Conservation (phyloP, 768 basidiomycete genomes). For the Boletus barrowsii region DNA sequence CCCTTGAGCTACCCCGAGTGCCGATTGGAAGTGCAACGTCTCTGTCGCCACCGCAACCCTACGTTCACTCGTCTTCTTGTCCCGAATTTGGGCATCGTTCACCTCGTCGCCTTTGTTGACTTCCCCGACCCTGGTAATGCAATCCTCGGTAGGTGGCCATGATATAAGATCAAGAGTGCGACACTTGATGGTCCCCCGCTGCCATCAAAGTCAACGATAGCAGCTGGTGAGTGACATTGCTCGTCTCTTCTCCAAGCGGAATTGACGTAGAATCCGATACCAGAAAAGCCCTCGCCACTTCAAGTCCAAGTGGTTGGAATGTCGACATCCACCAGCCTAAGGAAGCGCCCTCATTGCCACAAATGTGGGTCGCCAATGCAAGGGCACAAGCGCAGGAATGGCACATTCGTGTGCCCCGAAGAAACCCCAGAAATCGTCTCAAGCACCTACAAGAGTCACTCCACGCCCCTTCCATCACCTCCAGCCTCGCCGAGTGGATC, state of each 20-base stretch:
- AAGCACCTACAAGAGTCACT: conserved; percentile 15
- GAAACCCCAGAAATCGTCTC: conserved; percentile 12
- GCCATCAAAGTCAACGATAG: conserved; percentile 23
- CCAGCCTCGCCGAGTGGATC: conserved; percentile 28
- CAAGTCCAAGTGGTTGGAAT: conserved; percentile 12
- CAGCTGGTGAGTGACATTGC: conserved; percentile 23
- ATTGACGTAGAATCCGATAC: conserved; percentile 1
- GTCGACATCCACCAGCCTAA: conserved; percentile 28
- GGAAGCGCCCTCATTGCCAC: conserved; percentile 35
- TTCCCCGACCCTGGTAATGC: conserved; percentile 5
- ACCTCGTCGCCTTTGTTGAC: conserved; percentile 1
- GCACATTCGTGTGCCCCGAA: conserved; percentile 28
- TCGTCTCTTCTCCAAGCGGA: background rate
- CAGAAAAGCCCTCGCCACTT: background rate
- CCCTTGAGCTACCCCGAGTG: background rate
- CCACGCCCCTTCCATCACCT: conserved; percentile 25
- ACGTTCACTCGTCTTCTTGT: conserved; percentile 18
- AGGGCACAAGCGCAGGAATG: conserved; percentile 32
- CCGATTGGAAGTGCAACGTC: background rate
- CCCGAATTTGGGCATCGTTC: conserved; percentile 19
- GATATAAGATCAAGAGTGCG: conserved; percentile 24
- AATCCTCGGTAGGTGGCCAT: background rate
- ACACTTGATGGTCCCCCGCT: conserved; percentile 14
- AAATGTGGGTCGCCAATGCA: conserved; percentile 33
- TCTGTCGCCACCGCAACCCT: conserved; percentile 24